These are phyloP conservation scores for Zygoascus hellenicus DNA, from an alignment of 1,139 yeast species.

Conservation along the genomic window DNA sequence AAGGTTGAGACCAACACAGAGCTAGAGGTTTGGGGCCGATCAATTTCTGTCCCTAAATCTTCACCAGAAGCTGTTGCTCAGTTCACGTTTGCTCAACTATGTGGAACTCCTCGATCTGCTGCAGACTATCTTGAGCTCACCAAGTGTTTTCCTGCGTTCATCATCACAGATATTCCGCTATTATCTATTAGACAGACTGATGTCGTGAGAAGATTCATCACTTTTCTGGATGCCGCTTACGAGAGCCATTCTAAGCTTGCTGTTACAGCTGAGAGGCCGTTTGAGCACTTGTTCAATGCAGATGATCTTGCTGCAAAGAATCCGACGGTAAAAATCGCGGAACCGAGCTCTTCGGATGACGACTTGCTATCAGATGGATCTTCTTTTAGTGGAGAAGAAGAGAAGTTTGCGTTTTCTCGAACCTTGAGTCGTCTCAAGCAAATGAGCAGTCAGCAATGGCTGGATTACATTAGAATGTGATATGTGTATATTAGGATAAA, in stretches of 20 bases:
- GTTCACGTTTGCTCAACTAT: conserved; percentile 76
- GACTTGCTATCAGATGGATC: conserved; percentile 71
- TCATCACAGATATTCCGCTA: conserved; percentile 87
- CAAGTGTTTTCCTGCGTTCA: conserved; percentile 65
- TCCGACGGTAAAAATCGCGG: background rate
- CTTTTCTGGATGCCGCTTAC: conserved; percentile 90
- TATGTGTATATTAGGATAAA: background rate
- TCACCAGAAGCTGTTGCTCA: conserved; percentile 82
- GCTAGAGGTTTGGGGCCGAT: conserved; percentile 82
- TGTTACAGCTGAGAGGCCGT: conserved; percentile 82
- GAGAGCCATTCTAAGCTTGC: conserved; percentile 84
- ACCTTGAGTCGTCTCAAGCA: conserved; percentile 86
- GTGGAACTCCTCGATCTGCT: conserved; percentile 87
- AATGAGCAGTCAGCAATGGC: conserved; percentile 92
- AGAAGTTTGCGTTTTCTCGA: conserved; percentile 92
- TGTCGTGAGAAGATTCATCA: conserved; percentile 81
- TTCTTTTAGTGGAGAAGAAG: conserved; percentile 87
- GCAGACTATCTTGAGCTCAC: conserved; percentile 90
- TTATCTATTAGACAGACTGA: conserved; percentile 74
- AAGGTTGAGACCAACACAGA: conserved; percentile 37
- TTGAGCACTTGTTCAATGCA: conserved; percentile 78
- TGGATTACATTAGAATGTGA: conserved; percentile 13
- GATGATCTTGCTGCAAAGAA: conserved; percentile 33
- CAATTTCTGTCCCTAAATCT: conserved; percentile 65
- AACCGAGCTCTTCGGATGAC: conserved; percentile 25